phyloP scores from a whole-genome alignment of 139 green algal genomes.

The Micromonas pusilla region DNA sequence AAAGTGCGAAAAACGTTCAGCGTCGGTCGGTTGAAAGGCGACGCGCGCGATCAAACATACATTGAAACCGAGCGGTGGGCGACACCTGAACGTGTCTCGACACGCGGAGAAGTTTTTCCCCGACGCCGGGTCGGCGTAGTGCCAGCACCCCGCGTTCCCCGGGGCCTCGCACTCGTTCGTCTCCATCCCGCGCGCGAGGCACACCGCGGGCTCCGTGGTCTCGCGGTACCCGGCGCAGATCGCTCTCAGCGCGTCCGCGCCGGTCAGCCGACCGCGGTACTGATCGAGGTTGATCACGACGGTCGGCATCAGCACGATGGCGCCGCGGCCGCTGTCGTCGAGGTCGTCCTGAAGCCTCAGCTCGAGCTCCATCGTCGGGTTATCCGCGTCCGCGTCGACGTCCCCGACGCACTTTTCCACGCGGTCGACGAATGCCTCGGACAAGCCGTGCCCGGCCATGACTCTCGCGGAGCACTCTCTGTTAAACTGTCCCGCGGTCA shows the following conservation, averaged over 20 bases:
- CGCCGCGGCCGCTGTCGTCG: constrained; percentile 22
- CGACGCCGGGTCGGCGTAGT: background rate
- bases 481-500: constrained; percentile 56
- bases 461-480: constrained; percentile 62
- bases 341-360: constrained; percentile 53
- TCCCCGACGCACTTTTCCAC: constrained; percentile 62
- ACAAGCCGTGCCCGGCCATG: constrained; percentile 15
- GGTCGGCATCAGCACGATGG: constrained; percentile 80
- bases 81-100: constrained; percentile 72
- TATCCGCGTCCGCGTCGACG: background rate
- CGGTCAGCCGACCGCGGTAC: constrained; percentile 61
- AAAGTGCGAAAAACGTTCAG: too few relatives aligned
- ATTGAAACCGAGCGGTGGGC: constrained; percentile 42
- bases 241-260: constrained; percentile 62
- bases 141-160: background rate
- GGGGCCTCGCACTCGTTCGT: constrained; percentile 54
- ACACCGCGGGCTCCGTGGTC: constrained; percentile 57
- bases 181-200: constrained; percentile 48
- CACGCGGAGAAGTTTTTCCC: too few relatives aligned
- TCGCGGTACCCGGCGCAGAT: constrained; percentile 74
- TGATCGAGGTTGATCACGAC: constrained; percentile 79
- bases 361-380: constrained; percentile 47
- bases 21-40: too few relatives aligned
- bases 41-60: constrained; percentile 42
- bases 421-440: too few relatives aligned